phyloP scores from a whole-genome alignment of 176 grass and related monocot genomes.

The Paspalum notatum region DNA sequence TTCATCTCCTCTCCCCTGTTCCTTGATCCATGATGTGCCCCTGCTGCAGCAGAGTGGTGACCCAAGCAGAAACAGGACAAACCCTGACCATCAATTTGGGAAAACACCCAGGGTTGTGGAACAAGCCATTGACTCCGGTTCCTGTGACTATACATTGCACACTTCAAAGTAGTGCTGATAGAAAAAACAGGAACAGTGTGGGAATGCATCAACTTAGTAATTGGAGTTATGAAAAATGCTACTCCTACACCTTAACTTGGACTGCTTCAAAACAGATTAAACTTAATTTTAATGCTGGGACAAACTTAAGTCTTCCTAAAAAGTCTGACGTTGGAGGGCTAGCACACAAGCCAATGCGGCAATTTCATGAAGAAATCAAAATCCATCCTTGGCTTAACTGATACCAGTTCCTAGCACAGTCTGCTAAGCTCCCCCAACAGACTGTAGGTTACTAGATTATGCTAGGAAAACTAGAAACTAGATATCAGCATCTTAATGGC shows the following conservation, averaged over 20 bases:
- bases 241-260: neutral
- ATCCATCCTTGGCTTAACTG: neutral
- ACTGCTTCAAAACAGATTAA: constrained; percentile 7
- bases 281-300: constrained; percentile 2
- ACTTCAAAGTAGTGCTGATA: neutral
- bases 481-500: constrained; percentile 2
- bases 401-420: constrained; percentile 22
- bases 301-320: neutral
- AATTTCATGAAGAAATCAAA: constrained; percentile 9
- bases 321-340: neutral
- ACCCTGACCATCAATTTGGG: neutral
- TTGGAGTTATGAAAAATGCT: constrained; percentile 11
- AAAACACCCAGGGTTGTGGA: neutral
- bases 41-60: neutral
- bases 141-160: neutral
- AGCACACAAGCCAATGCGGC: constrained; percentile 6
- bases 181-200: neutral
- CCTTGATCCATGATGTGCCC: neutral
- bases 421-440: neutral
- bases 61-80: neutral
- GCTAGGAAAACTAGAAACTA: constrained; percentile 29
- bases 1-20: neutral
- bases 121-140: neutral
- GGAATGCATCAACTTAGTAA: neutral
- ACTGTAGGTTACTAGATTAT: constrained; percentile 9